Conservation (phyloP, 768 basidiomycete species). For the Rhodotorula paludigena region DNA sequence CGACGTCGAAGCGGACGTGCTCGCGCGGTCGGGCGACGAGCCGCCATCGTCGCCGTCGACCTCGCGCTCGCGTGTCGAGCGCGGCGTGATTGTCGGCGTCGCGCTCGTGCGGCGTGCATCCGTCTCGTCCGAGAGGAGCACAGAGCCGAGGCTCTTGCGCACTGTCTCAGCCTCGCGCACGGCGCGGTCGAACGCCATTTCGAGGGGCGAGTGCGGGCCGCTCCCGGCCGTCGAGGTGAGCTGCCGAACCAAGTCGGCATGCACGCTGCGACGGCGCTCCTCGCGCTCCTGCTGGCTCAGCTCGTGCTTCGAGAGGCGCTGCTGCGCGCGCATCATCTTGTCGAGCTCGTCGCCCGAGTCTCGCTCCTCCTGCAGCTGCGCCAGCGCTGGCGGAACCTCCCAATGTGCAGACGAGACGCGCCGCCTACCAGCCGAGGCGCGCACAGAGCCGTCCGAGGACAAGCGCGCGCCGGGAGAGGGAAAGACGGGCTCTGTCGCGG, state of each 20-base stretch:
- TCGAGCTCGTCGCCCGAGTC: constrained; percentile 23
- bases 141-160: constrained; percentile 11
- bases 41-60: neutral
- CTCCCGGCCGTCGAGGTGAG: too few relatives aligned
- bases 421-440: neutral
- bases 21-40: neutral
- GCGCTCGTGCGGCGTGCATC: neutral
- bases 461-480: constrained; percentile 8
- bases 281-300: neutral
- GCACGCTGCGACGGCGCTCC: constrained; percentile 7
- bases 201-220: neutral
- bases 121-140: constrained; percentile 16
- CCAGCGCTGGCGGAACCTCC: neutral
- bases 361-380: neutral
- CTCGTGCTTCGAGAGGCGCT: neutral
- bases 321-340: constrained; percentile 25
- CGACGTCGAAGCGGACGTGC: neutral
- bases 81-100: neutral
- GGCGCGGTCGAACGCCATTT: constrained; percentile 21
- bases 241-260: constrained; percentile 14
- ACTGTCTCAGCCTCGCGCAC: constrained; percentile 16
- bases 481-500: constrained; percentile 10
- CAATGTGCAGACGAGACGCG: constrained; percentile 8
- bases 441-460: constrained; percentile 6
- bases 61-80: neutral